phyloP scores from a whole-genome alignment of 129 eudicot genomes.

The Arctium minus region DNA sequence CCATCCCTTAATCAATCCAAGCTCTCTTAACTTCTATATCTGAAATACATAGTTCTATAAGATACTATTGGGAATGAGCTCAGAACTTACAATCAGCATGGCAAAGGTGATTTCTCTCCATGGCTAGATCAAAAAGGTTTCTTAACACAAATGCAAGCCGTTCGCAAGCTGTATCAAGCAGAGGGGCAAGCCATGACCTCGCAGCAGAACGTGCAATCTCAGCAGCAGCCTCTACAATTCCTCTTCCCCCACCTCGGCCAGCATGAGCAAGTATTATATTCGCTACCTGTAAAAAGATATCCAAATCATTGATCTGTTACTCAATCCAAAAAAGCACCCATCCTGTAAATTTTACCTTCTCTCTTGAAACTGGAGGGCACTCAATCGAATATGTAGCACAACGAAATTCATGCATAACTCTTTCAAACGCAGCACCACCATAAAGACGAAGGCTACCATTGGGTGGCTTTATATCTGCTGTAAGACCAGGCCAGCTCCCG shows the following conservation, averaged over 20 bases:
- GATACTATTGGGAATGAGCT: neutral
- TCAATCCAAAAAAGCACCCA: neutral
- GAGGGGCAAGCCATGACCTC: slow-evolving; percentile 79
- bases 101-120: slow-evolving; percentile 52
- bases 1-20: neutral
- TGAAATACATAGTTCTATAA: neutral
- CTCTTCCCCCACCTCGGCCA: slow-evolving; percentile 84
- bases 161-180: slow-evolving; percentile 82
- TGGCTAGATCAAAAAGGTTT: slow-evolving; percentile 71
- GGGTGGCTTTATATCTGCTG: slow-evolving; percentile 60
- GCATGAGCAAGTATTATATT: slow-evolving; percentile 91
- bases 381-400: slow-evolving; percentile 89
- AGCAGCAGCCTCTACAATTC: slow-evolving; percentile 77
- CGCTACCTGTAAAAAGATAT: slow-evolving; percentile 52
- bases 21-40: neutral
- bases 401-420: slow-evolving; percentile 85
- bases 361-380: slow-evolving; percentile 84
- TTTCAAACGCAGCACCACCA: slow-evolving; percentile 94
- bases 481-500: slow-evolving; percentile 86
- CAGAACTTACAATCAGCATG: slow-evolving; percentile 47
- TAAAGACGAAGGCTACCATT: slow-evolving; percentile 74
- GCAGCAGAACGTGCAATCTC: slow-evolving; percentile 93
- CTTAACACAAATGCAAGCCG: slow-evolving; percentile 73
- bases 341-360: slow-evolving; percentile 43
- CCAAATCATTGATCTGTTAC: neutral